Evolutionary conservation across 768 basidiomycete genomes (phyloP).

Genomic region (Kwoniella mangroviensis): DNA sequence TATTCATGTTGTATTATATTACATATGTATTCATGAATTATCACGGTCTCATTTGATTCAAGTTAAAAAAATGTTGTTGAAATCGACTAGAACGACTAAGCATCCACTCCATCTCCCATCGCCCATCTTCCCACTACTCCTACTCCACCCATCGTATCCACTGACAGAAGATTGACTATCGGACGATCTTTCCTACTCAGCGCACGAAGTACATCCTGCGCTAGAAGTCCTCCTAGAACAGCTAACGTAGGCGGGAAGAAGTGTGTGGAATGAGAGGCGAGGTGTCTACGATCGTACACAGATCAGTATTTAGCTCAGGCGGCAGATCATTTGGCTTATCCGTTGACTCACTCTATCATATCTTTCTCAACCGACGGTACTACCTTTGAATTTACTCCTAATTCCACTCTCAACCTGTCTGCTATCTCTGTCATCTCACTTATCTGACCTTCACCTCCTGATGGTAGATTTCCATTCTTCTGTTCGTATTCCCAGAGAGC

Average conservation of each 20-base stretch:
- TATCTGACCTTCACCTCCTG: slow-evolving; percentile 59
- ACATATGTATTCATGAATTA: neutral
- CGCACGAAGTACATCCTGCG: slow-evolving; percentile 91
- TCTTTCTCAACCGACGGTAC: slow-evolving; percentile 61
- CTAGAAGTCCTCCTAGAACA: slow-evolving; percentile 90
- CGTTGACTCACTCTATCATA: slow-evolving; percentile 66
- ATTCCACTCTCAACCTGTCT: slow-evolving; percentile 66
- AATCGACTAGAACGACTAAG: no score
- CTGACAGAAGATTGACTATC: slow-evolving; percentile 87
- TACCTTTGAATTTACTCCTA: slow-evolving; percentile 66
- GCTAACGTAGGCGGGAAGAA: slow-evolving; percentile 95
- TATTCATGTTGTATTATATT: neutral
- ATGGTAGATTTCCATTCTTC: slow-evolving; percentile 67
- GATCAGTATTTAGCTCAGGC: neutral
- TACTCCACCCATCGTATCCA: slow-evolving; percentile 63
- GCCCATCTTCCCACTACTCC: slow-evolving; percentile 49
- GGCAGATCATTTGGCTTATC: neutral
- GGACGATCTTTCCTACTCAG: slow-evolving; percentile 89
- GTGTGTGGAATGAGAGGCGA: slow-evolving; percentile 71
- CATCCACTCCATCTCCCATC: slow-evolving; percentile 41
- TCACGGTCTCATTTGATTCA: neutral
- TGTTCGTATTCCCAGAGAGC: slow-evolving; percentile 84
- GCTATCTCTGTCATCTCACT: slow-evolving; percentile 16
- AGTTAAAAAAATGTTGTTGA: no score
- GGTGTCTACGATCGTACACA: slow-evolving; percentile 61